Base-by-base conservation (phyloP, 2,329 filamentous ascomycete species). In the Leptosphaerulina australis region DNA sequence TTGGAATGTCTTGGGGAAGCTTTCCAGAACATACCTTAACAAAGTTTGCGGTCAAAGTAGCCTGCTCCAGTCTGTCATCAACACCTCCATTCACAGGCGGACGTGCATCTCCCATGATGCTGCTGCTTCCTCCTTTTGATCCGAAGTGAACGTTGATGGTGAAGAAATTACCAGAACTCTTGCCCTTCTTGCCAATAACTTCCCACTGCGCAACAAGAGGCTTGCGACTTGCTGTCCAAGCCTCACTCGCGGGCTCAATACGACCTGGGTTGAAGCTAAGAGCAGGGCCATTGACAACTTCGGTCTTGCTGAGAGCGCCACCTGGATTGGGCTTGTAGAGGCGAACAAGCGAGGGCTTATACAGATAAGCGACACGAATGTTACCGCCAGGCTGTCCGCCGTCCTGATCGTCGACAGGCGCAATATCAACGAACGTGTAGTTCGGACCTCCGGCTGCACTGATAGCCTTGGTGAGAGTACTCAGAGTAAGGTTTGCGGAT, bases 81-180 rank as follows among this genome's bases (percentile, higher is more conserved):
- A 89, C 79, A 6, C 80, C 86, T 7, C 80, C 80, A 67, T 90
- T 90, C 8, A 87, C 76, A 0, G 87, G 87, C 1, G 87, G 84
- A 7, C 87, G 77, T 0, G 79, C 74, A 61, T 90, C 86, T 6
- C 87, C 86, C 54, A 88, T 81, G 8, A 88, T 71, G 6, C 81
- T 80, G 5, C 83, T 82, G 17, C 83, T 81, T 28, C 87, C 87
- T 21, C 84, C 84, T 73, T 90, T 90, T 62, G 80, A 84, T 0
- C 78, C 78, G 62, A 83, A 84, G 73, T 90, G 87, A 29, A 89
- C 84, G 63, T 90, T 89, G 55, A 90, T 77, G 2, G 87, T 88
- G 71, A 88, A 90, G 72, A 90, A 85, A 1, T 44, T 55, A 3
- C 62, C 58, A 1, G 47, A 28, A 30, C 48, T 43, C 54, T 78